Conservation (phyloP, 2,329 filamentous ascomycete species). For the Magnaporthiopsis poae region DNA sequence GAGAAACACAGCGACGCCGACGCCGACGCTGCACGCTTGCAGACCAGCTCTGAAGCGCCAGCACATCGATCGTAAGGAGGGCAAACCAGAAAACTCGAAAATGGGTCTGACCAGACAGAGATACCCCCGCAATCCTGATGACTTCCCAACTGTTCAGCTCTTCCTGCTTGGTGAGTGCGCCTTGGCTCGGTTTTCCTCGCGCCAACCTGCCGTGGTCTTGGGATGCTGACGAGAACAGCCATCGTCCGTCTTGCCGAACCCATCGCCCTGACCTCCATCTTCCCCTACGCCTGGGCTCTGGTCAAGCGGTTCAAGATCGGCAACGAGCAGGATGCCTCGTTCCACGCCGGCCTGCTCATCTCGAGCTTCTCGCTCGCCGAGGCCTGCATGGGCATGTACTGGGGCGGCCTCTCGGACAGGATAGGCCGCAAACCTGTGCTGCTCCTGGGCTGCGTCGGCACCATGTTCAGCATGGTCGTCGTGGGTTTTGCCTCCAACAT, state of each 20-base stretch:
- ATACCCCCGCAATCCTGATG: constrained; percentile 52
- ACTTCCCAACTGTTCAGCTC: constrained; percentile 73
- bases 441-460: constrained; percentile 70
- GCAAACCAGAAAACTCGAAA: constrained; percentile 21
- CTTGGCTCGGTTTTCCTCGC: constrained; percentile 8
- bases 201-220: background rate
- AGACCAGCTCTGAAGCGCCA: constrained; percentile 19
- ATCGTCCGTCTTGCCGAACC: constrained; percentile 89
- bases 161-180: constrained; percentile 65
- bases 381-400: constrained; percentile 75
- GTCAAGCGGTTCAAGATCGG: constrained; percentile 68
- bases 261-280: constrained; percentile 85
- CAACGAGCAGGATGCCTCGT: constrained; percentile 65
- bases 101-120: constrained; percentile 44
- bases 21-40: constrained; percentile 1
- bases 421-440: constrained; percentile 79
- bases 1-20: background rate
- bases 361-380: constrained; percentile 78
- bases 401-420: constrained; percentile 73
- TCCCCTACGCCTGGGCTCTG: constrained; percentile 80
- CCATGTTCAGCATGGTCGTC: constrained; percentile 70
- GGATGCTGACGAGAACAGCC: constrained; percentile 38
- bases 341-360: constrained; percentile 79
- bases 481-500: constrained; percentile 77
- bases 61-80: constrained; percentile 34